Conservation (phyloP, 257 asterid species). For the Paraleonurus japonicus region DNA sequence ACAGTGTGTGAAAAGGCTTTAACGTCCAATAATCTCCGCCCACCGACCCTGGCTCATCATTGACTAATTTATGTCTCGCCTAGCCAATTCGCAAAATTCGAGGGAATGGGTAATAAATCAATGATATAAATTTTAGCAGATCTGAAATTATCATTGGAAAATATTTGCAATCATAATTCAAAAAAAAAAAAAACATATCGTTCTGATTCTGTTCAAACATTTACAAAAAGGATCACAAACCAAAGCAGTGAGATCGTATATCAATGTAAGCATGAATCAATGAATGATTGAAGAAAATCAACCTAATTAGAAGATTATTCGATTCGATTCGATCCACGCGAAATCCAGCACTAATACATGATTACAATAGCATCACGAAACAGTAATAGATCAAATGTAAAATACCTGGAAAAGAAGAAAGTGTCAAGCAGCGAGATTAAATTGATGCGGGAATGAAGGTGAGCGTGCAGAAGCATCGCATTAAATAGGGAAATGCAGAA, state of each 20-base stretch:
- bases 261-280: not conserved
- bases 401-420: not conserved
- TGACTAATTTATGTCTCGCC: not conserved
- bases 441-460: not conserved
- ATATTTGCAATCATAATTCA: not conserved
- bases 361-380: not conserved
- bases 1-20: not conserved
- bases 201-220: not conserved
- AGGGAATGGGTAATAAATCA: not conserved
- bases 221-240: not conserved
- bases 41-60: not conserved
- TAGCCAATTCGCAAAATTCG: not conserved
- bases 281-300: not conserved
- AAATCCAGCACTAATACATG: not conserved
- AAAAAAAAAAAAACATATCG: too few species aligned
- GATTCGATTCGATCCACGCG: not conserved
- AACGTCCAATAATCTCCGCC: not conserved
- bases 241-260: not conserved
- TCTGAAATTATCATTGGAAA: not conserved
- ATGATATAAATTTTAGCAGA: not conserved
- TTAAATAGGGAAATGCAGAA: conserved; percentile 14
- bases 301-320: not conserved
- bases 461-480: not conserved
- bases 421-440: not conserved
- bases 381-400: not conserved